These are phyloP conservation scores for Candida gorgasii DNA, from an alignment of 805 yeast genomes.

Conservation along the genomic window DNA sequence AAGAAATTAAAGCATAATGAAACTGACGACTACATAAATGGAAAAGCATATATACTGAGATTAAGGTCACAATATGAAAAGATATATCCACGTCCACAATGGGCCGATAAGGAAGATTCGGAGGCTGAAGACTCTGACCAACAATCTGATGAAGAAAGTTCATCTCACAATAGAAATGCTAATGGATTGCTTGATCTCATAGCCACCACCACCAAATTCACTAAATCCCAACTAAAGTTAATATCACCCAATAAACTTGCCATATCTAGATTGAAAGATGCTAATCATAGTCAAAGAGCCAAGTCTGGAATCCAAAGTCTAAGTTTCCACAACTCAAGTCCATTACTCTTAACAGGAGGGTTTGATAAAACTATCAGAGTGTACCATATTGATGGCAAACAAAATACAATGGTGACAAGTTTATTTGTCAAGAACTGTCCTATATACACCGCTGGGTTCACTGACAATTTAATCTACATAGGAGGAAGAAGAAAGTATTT, in stretches of 20 bases:
- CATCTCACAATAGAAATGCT: conserved; percentile 10
- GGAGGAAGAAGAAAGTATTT: conserved; percentile 91
- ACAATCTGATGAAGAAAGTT: conserved; percentile 23
- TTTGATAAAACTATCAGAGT: conserved; percentile 85
- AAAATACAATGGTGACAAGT: conserved; percentile 78
- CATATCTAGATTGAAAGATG: conserved; percentile 83
- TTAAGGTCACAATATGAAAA: conserved; percentile 69
- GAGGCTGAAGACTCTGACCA: conserved; percentile 35
- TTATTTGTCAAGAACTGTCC: conserved; percentile 79
- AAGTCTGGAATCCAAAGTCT: conserved; percentile 82
- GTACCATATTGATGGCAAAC: conserved; percentile 87
- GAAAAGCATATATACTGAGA: conserved; percentile 61
- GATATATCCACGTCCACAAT: conserved; percentile 80
- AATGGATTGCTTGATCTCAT: background rate
- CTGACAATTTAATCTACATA: conserved; percentile 60
- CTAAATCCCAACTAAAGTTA: conserved; percentile 49
- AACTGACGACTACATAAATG: conserved; percentile 53
- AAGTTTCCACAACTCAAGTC: conserved; percentile 81
- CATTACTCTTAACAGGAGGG: conserved; percentile 87
- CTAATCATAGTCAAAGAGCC: conserved; percentile 68
- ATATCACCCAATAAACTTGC: conserved; percentile 72
- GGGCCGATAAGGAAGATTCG: conserved; percentile 54
- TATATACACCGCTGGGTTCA: conserved; percentile 71
- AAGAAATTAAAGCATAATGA: conserved; percentile 70
- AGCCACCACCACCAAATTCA: conserved; percentile 32